These are phyloP conservation scores for Lasiosphaeriaceae sp. DNA, from an alignment of 495 filamentous ascomycete genomes.

Conservation along the genomic window DNA sequence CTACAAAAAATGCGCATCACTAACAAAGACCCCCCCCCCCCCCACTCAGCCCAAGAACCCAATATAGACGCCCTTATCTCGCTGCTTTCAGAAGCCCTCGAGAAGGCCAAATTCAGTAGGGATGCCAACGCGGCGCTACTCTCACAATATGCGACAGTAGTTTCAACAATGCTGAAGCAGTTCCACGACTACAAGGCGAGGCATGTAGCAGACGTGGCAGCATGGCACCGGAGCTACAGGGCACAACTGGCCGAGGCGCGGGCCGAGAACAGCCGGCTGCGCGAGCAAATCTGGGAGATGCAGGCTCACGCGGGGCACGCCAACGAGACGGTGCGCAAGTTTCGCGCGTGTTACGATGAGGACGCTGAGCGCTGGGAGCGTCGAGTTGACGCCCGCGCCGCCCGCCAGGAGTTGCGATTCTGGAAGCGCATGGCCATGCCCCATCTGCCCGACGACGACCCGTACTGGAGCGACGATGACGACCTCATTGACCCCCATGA, in stretches of 20 bases:
- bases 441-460: constrained; percentile 44
- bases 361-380: constrained; percentile 43
- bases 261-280: constrained; percentile 51
- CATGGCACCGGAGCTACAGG: constrained; percentile 55
- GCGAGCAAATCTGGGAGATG: constrained; percentile 55
- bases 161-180: constrained; percentile 46
- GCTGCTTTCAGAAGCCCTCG: constrained; percentile 48
- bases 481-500: constrained; percentile 51
- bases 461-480: constrained; percentile 54
- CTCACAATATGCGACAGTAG: constrained; percentile 43
- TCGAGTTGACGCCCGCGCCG: constrained; percentile 38
- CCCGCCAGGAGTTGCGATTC: constrained; percentile 46
- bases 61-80: constrained; percentile 52
- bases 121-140: constrained; percentile 51
- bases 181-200: constrained; percentile 52
- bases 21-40: constrained; percentile 4
- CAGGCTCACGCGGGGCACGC: constrained; percentile 46
- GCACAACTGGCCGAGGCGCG: constrained; percentile 54
- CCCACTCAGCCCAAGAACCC: constrained; percentile 38
- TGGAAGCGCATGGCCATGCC: constrained; percentile 57
- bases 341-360: constrained; percentile 46
- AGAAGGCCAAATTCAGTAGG: constrained; percentile 46
- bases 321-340: constrained; percentile 46
- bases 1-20: background rate
- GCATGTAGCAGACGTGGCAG: constrained; percentile 45